phyloP scores from a whole-genome alignment of 164 flowering plant species.

The Nymphaea thermarum region DNA sequence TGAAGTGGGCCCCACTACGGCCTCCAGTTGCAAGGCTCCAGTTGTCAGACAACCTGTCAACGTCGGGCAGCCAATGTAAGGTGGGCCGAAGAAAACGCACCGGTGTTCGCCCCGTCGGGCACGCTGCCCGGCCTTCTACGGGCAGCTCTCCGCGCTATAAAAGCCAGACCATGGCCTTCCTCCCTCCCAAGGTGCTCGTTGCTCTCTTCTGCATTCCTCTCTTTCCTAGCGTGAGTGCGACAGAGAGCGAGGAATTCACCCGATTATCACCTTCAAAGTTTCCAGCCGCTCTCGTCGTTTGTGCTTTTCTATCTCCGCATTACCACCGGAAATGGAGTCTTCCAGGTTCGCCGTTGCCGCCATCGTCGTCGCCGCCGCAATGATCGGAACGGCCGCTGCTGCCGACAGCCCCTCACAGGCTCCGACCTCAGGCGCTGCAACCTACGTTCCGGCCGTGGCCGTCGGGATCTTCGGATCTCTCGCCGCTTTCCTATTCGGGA shows the following conservation, averaged over 20 bases:
- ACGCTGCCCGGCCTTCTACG: background rate
- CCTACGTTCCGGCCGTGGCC: background rate
- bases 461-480: background rate
- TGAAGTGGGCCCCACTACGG: too few relatives aligned
- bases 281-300: too few relatives aligned
- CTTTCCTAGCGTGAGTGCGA: background rate
- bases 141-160: background rate
- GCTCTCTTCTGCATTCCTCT: background rate
- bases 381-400: background rate
- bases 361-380: background rate
- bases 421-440: background rate
- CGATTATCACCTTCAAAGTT: too few relatives aligned
- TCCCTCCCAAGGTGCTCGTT: background rate
- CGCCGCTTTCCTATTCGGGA: background rate
- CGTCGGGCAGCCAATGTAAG: background rate
- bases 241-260: too few relatives aligned
- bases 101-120: background rate
- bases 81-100: background rate
- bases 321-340: background rate
- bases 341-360: background rate
- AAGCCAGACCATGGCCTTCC: background rate
- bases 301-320: too few relatives aligned
- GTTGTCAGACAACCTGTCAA: background rate
- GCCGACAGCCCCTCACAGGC: background rate
- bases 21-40: background rate